These are phyloP conservation scores for Plasmodium falciparum DNA, from an alignment of 169 alveolate genomes.

Conservation along the genomic window DNA sequence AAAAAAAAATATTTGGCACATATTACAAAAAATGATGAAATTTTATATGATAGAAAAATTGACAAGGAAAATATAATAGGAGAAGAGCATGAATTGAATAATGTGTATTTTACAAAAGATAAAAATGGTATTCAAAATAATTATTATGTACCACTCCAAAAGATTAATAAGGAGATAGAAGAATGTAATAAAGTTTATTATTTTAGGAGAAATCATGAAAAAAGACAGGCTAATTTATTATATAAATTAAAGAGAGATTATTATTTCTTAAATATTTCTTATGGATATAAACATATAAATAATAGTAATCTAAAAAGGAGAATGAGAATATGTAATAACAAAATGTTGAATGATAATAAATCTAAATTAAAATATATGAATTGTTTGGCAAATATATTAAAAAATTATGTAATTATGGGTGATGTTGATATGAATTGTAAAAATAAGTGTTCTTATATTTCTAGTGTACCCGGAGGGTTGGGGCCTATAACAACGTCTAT, in stretches of 20 bases:
- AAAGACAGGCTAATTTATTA: not conserved
- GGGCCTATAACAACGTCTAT: conserved; percentile 66
- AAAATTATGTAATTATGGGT: conserved; percentile 46
- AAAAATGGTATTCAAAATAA: not conserved
- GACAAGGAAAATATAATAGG: not conserved
- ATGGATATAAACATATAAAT: not conserved
- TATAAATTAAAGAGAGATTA: not conserved
- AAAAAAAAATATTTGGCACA: not conserved
- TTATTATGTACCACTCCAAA: not conserved
- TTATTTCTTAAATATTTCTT: not conserved
- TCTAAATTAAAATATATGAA: conserved; percentile 33
- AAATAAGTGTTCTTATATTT: conserved; percentile 11
- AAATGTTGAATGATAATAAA: not conserved
- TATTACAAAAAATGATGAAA: not conserved
- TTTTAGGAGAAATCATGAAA: no score
- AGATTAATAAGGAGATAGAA: no score
- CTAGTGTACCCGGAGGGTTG: conserved; percentile 65
- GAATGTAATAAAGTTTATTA: no score
- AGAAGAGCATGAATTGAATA: not conserved
- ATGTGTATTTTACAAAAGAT: not conserved
- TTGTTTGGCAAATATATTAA: conserved; percentile 11
- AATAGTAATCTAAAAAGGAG: no score
- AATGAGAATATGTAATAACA: not conserved
- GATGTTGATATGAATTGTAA: conserved; percentile 42
- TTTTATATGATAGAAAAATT: not conserved